Base-by-base conservation (phyloP, 2,329 filamentous ascomycete genomes). In the Arthrobotrys megalospora region DNA sequence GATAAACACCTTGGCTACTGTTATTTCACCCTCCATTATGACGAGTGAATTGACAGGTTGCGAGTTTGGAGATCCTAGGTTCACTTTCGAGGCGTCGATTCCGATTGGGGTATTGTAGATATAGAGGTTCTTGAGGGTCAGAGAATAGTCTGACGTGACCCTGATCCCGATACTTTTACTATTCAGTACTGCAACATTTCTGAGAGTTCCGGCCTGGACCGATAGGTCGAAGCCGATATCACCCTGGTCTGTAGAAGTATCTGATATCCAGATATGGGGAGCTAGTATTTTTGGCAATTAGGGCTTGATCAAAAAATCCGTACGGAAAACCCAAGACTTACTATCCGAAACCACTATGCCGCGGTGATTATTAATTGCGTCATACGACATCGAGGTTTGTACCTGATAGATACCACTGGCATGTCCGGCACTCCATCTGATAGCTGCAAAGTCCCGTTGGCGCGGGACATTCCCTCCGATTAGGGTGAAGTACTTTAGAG, bases 371-470 rank as follows among this genome's bases (percentile, higher is more conserved):
- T 16, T 63, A 7, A 2, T 21, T 52, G 41, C 1, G 19, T 41
- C 36, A 0, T 50, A 53, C 10, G 24, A 50, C 67, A 70, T 70
- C 19, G 32, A 60, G 4, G 43, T 62, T 2, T 41, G 1, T 6
- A 70, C 32, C 16, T 63, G 32, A 12, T 70, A 48, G 16, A 70
- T 43, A 45, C 67, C 45, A 16, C 53, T 62, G 4, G 67, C 53
- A 32, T 70, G 45, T 3, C 67, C 53, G 8, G 55, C 67, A 43
- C 45, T 70, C 67, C 67, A 70, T 53, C 43, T 70, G 32, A 70
- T 53, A 14, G 53, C 67, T 4, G 67, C 43, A 19, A 55, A 50
- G 32, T 70, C 53, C 14, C 53, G 21, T 8, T 41, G 32, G 2
- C 21, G 10, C 6, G 55, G 43, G 14, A 70, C 53, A 7, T 41